A percentile compares a stretch with the other conserved stretches of the same genome.
phyloP scores from a whole-genome alignment of 2,329 filamentous ascomycete species.

The Penicillium sp. region DNA sequence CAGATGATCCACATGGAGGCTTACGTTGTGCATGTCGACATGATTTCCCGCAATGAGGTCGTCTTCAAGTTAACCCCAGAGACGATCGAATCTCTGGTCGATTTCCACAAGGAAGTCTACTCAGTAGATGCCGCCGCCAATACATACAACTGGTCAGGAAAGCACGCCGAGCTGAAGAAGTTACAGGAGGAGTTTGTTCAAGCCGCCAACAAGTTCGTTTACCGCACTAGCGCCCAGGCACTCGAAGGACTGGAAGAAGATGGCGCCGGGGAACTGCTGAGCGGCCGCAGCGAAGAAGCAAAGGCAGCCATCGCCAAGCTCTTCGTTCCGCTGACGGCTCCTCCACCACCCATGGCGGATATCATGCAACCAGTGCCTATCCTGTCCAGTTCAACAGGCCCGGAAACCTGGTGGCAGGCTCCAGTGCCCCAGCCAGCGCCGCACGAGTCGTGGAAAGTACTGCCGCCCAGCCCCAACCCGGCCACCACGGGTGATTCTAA shows the following conservation, averaged over 20 bases:
- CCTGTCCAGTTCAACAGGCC: slow-evolving; percentile 75
- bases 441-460: slow-evolving; percentile 84
- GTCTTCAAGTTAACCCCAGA: slow-evolving; percentile 96
- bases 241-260: slow-evolving; percentile 96
- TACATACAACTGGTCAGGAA: slow-evolving; percentile 94
- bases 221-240: slow-evolving; percentile 80
- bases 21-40: slow-evolving; percentile 98
- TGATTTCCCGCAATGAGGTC: slow-evolving; percentile 96
- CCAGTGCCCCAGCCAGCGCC: slow-evolving; percentile 65
- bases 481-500: slow-evolving; percentile 72
- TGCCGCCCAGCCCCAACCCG: slow-evolving; percentile 78
- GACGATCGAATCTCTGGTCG: slow-evolving; percentile 87
- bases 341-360: slow-evolving; percentile 84
- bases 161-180: slow-evolving; percentile 95
- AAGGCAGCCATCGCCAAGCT: slow-evolving; percentile 81
- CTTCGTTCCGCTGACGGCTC: slow-evolving; percentile 81
- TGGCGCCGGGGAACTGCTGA: slow-evolving; percentile 87
- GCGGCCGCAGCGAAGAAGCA: slow-evolving; percentile 88
- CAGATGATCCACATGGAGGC: slow-evolving; percentile 91
- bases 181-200: slow-evolving; percentile 95
- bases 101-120: slow-evolving; percentile 95
- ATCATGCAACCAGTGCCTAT: slow-evolving; percentile 82
- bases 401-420: slow-evolving; percentile 78
- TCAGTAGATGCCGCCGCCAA: slow-evolving; percentile 84
- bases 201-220: slow-evolving; percentile 96